Percentiles rank a stretch among this genome's conserved stretches.
phyloP scores from a whole-genome alignment of 1,284 basidiomycete genomes.

The Exobasidium cylindrosporum region DNA sequence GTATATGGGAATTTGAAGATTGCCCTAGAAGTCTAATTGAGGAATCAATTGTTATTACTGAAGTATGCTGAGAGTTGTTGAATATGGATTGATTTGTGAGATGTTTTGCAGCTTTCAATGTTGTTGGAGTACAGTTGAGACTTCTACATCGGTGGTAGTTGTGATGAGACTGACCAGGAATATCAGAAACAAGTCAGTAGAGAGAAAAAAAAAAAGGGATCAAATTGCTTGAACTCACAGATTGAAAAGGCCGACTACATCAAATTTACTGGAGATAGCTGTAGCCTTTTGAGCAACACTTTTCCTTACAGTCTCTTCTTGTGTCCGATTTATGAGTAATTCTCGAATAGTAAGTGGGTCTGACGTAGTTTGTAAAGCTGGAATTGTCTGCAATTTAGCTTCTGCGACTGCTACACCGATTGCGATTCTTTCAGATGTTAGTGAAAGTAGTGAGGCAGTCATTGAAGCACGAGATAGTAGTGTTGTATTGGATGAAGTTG shows the following conservation, averaged over 20 bases:
- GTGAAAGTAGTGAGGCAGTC: not conserved
- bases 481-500: not conserved
- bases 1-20: no score
- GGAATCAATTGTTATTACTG: no score
- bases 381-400: not conserved
- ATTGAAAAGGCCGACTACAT: not conserved
- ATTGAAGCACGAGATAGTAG: not conserved
- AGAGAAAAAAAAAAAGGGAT: not conserved
- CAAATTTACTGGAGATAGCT: not conserved
- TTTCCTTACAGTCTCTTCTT: not conserved
- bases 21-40: no score
- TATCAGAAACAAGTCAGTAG: no score
- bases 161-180: not conserved
- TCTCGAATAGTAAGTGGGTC: not conserved
- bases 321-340: not conserved
- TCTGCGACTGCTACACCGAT: not conserved
- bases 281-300: not conserved
- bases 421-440: not conserved
- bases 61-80: no score
- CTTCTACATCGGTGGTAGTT: not conserved
- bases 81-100: no score
- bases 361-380: not conserved
- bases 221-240: not conserved
- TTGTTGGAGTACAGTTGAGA: not conserved
- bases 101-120: no score